phyloP scores from a whole-genome alignment of 169 alveolate genomes.

The Miamiensis avidus region DNA sequence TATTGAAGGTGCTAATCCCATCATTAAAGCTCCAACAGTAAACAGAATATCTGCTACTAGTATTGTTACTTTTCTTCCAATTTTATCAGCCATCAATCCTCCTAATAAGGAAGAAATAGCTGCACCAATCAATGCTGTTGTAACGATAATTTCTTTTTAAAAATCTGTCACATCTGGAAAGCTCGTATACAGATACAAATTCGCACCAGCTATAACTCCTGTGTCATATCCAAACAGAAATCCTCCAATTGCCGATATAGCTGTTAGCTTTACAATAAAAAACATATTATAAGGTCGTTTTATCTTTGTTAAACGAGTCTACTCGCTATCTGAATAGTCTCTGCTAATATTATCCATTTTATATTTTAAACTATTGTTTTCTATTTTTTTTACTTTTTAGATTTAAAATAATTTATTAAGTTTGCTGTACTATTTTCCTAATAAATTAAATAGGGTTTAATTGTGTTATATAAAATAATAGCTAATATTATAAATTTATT shows the following conservation, averaged over 20 bases:
- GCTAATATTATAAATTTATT: too few relatives aligned
- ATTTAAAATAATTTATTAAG: too few relatives aligned
- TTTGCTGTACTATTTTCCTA: too few relatives aligned
- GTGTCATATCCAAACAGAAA: constrained; percentile 44
- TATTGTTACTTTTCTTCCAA: constrained; percentile 52
- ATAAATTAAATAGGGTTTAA: too few relatives aligned
- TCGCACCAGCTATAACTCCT: constrained; percentile 42
- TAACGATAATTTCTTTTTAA: constrained; percentile 18
- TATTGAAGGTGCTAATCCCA: background rate
- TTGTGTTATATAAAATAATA: too few relatives aligned
- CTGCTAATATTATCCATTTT: too few relatives aligned
- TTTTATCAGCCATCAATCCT: constrained; percentile 50
- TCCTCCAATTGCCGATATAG: constrained; percentile 34
- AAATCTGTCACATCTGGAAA: constrained; percentile 18
- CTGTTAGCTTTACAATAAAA: background rate
- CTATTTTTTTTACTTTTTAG: too few relatives aligned
- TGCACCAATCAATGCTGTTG: constrained; percentile 38
- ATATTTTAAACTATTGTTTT: too few relatives aligned
- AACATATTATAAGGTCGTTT: too few relatives aligned
- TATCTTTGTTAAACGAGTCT: too few relatives aligned
- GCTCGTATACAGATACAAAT: constrained; percentile 12
- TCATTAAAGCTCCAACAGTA: constrained; percentile 35
- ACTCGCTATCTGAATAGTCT: too few relatives aligned
- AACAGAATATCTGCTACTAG: constrained; percentile 43
- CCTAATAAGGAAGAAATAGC: constrained; percentile 48